phyloP scores from a whole-genome alignment of 2,329 filamentous ascomycete species.

The Xylariaceae sp. region DNA sequence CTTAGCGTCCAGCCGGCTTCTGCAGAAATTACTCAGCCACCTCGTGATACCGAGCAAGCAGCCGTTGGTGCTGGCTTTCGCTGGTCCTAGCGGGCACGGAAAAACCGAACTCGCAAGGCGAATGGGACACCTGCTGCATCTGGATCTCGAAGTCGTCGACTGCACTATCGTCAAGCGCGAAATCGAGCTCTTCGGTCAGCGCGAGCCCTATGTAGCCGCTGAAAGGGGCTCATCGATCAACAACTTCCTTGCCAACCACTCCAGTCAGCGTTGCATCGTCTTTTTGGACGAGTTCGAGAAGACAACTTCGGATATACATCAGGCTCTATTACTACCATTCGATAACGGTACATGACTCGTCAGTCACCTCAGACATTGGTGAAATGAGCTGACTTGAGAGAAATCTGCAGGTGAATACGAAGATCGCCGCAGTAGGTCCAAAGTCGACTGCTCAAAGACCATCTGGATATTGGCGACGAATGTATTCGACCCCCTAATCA shows the following conservation, averaged over 20 bases:
- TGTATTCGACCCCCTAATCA: slow-evolving; percentile 46
- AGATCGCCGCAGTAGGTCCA: slow-evolving; percentile 44
- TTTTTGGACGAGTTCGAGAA: slow-evolving; percentile 61
- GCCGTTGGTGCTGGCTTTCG: slow-evolving; percentile 49
- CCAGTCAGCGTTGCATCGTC: slow-evolving; percentile 47
- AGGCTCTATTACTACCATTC: slow-evolving; percentile 51
- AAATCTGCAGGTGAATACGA: slow-evolving; percentile 40
- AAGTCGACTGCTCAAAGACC: slow-evolving; percentile 50
- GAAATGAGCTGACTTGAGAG: too few relatives aligned
- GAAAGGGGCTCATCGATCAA: slow-evolving; percentile 51
- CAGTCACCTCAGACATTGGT: too few relatives aligned
- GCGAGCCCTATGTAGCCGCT: slow-evolving; percentile 42
- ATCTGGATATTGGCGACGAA: slow-evolving; percentile 58
- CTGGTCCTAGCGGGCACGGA: slow-evolving; percentile 54
- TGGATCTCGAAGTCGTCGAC: slow-evolving; percentile 47
- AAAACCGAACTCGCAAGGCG: slow-evolving; percentile 54
- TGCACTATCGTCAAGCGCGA: slow-evolving; percentile 46
- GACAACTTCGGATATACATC: slow-evolving; percentile 46
- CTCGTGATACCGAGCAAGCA: slow-evolving; percentile 4
- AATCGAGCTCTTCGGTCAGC: slow-evolving; percentile 51
- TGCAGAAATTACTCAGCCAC: not conserved
- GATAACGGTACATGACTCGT: slow-evolving; percentile 47
- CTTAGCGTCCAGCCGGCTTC: not conserved
- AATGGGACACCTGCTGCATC: slow-evolving; percentile 47
- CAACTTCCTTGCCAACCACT: slow-evolving; percentile 51